Percentiles rank a stretch among this genome's conserved stretches.
Conservation (phyloP, 768 basidiomycete genomes). For the Hygrophoropsis aurantiaca region DNA sequence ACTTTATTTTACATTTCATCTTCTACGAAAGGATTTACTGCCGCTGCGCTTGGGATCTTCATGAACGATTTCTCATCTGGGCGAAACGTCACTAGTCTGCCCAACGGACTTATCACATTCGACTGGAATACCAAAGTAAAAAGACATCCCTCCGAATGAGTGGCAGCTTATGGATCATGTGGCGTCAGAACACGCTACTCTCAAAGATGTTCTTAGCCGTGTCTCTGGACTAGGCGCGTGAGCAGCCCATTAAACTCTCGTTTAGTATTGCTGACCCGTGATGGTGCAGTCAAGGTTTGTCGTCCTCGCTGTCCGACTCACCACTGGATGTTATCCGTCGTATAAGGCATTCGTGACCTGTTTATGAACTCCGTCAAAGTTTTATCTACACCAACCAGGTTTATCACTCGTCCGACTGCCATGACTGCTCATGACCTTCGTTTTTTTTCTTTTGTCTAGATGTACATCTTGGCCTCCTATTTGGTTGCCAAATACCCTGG, state of each 20-base stretch:
- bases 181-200: conserved; percentile 31
- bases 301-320: conserved; percentile 22
- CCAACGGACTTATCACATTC: conserved; percentile 16
- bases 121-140: conserved; percentile 30
- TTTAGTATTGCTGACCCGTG: neutral
- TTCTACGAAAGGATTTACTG: conserved; percentile 31
- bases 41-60: conserved; percentile 32
- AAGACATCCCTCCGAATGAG: conserved; percentile 29
- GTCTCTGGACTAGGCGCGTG: conserved; percentile 36
- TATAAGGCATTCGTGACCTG: conserved; percentile 28
- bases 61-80: conserved; percentile 33
- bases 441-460: conserved; percentile 20
- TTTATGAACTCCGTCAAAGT: conserved; percentile 30
- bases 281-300: conserved; percentile 27
- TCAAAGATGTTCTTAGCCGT: conserved; percentile 37
- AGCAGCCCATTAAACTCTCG: neutral
- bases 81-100: conserved; percentile 26
- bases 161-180: conserved; percentile 36
- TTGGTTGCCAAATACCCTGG: conserved; percentile 29
- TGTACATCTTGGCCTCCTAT: conserved; percentile 35
- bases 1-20: conserved; percentile 29
- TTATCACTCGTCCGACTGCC: neutral
- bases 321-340: conserved; percentile 20
- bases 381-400: conserved; percentile 38
- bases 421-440: no score